These are phyloP conservation scores for Suhomyces emberorum DNA, from an alignment of 805 yeast genomes.

Conservation along the genomic window DNA sequence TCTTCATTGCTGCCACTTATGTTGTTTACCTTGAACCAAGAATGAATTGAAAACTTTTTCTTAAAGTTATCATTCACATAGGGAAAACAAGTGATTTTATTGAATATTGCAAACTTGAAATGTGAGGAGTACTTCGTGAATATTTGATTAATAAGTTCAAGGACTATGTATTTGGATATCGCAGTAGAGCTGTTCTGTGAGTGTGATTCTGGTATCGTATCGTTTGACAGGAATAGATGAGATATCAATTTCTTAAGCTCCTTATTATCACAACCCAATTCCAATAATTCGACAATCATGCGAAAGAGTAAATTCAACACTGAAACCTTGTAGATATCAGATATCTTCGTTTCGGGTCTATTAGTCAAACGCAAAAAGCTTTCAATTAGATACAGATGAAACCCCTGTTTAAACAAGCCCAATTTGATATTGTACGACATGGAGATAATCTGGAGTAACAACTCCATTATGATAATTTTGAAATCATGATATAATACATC, in stretches of 20 bases:
- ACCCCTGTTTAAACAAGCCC: conserved; percentile 15
- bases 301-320: conserved; percentile 18
- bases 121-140: conserved; percentile 23
- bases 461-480: conserved; percentile 26
- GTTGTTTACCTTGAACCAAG: conserved; percentile 37
- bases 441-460: conserved; percentile 20
- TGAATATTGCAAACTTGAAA: conserved; percentile 28
- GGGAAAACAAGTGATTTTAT: conserved; percentile 20
- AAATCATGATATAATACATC: conserved; percentile 26
- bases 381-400: conserved; percentile 20
- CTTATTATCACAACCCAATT: conserved; percentile 32
- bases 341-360: neutral
- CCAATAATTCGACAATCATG: conserved; percentile 25
- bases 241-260: conserved; percentile 17
- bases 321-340: conserved; percentile 7
- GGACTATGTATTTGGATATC: conserved; percentile 12
- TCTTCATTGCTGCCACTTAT: conserved; percentile 8
- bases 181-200: neutral
- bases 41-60: conserved; percentile 32
- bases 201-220: neutral
- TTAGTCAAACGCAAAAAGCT: conserved; percentile 12
- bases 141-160: conserved; percentile 22
- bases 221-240: conserved; percentile 9
- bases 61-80: conserved; percentile 12
- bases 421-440: conserved; percentile 23